Evolutionary conservation across 225 moss, liverwort and hornwort species (phyloP).

Genomic region (Marchantia paleacea): DNA sequence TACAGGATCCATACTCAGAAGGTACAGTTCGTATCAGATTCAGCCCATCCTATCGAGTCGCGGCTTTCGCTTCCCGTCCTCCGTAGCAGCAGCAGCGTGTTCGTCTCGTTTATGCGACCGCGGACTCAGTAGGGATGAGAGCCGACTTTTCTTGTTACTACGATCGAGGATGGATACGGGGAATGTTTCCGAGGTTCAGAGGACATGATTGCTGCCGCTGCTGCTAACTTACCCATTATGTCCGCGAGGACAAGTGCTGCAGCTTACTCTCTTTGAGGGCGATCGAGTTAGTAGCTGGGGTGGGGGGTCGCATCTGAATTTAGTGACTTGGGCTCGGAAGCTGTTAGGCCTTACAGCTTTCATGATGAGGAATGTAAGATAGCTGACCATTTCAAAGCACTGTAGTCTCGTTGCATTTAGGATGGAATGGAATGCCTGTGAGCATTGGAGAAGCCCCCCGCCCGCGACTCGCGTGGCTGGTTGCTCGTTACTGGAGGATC

Average conservation of each 20-base stretch:
- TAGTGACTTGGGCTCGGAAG: not conserved
- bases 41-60: not conserved
- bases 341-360: not conserved
- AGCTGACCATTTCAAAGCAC: constrained; percentile 1
- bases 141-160: not conserved
- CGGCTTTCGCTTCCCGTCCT: not conserved
- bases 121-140: not conserved
- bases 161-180: constrained; percentile 3
- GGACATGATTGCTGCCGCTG: not conserved
- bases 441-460: too few species aligned
- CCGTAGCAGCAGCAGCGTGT: not conserved
- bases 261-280: not conserved
- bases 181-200: constrained; percentile 2
- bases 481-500: too few species aligned
- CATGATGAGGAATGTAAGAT: constrained; percentile 13
- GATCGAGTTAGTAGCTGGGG: not conserved
- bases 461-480: too few species aligned
- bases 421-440: not conserved
- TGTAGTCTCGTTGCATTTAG: constrained; percentile 1
- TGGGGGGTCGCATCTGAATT: not conserved
- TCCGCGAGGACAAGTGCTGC: not conserved
- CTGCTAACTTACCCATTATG: not conserved
- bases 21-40: not conserved
- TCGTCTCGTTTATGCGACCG: not conserved
- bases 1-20: not conserved